Evolutionary conservation across 441 rosid genomes (phyloP).

Genomic region (Aquilaria agallochum): DNA sequence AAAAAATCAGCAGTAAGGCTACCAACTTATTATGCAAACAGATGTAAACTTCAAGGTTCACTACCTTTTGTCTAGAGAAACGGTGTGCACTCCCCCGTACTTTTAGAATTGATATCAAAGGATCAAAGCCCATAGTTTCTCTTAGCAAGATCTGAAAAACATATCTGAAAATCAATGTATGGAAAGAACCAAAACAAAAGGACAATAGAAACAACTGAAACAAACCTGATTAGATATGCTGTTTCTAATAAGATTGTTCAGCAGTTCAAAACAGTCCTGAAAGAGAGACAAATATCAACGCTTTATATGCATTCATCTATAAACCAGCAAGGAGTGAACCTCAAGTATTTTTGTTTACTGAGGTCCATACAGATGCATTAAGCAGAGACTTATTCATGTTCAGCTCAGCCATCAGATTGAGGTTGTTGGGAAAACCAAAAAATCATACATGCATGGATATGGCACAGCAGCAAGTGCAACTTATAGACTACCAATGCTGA

Average conservation of each 20-base stretch:
- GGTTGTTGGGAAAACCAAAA: neutral
- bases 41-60: slow-evolving; percentile 4
- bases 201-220: slow-evolving; percentile 9
- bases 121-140: slow-evolving; percentile 82
- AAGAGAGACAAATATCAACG: slow-evolving; percentile 7
- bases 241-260: slow-evolving; percentile 81
- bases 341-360: no score
- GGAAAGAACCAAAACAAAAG: slow-evolving; percentile 1
- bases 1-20: slow-evolving; percentile 37
- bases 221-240: slow-evolving; percentile 81
- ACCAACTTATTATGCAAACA: no score
- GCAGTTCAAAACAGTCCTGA: slow-evolving; percentile 82
- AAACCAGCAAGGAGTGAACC: no score
- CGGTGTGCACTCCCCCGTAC: slow-evolving; percentile 69
- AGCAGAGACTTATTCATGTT: no score
- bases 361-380: no score
- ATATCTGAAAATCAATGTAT: slow-evolving; percentile 16
- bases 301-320: neutral
- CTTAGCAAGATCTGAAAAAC: slow-evolving; percentile 62
- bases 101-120: slow-evolving; percentile 61
- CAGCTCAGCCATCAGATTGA: no score
- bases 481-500: no score
- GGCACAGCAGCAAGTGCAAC: no score
- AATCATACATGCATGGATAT: no score
- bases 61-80: slow-evolving; percentile 94